A percentile compares a stretch with the other conserved stretches of the same genome.
Conservation (phyloP, 106 monocot genomes). For the Dendrobium nobile region DNA sequence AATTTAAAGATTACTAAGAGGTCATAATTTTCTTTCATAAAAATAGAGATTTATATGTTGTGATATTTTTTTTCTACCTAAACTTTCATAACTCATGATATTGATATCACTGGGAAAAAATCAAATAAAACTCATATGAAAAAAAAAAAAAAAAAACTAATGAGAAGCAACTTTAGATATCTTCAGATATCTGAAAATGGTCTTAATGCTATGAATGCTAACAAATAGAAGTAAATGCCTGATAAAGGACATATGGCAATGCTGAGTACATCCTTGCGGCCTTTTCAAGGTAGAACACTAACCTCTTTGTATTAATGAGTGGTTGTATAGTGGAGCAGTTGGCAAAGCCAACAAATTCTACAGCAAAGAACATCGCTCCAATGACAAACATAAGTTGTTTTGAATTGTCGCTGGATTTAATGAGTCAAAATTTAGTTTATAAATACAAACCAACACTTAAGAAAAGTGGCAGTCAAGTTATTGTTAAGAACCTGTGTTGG, state of each 20-base stretch:
- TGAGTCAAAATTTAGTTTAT: background rate
- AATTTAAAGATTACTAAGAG: no score
- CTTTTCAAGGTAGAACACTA: conserved; percentile 65
- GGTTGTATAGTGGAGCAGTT: conserved; percentile 59
- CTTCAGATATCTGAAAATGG: no score
- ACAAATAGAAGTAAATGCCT: conserved; percentile 22
- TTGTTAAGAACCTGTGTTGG: conserved; percentile 21
- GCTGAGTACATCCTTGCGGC: conserved; percentile 86
- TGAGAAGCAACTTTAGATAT: no score
- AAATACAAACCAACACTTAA: background rate
- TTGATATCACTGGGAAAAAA: no score
- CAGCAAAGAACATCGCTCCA: conserved; percentile 54
- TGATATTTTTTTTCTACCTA: no score
- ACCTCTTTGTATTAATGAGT: conserved; percentile 44
- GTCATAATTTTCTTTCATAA: no score
- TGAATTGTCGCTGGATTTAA: conserved; percentile 31
- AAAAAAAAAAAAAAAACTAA: no score
- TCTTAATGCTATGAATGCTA: background rate
- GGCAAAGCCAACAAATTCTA: conserved; percentile 45
- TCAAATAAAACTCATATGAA: no score
- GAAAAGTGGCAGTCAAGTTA: background rate
- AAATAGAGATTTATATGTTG: no score
- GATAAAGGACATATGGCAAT: conserved; percentile 61
- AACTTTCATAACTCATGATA: no score
- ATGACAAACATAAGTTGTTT: conserved; percentile 44